Evolutionary conservation across 345 rosid species (phyloP).

Genomic region (Eucalyptus curtisii): DNA sequence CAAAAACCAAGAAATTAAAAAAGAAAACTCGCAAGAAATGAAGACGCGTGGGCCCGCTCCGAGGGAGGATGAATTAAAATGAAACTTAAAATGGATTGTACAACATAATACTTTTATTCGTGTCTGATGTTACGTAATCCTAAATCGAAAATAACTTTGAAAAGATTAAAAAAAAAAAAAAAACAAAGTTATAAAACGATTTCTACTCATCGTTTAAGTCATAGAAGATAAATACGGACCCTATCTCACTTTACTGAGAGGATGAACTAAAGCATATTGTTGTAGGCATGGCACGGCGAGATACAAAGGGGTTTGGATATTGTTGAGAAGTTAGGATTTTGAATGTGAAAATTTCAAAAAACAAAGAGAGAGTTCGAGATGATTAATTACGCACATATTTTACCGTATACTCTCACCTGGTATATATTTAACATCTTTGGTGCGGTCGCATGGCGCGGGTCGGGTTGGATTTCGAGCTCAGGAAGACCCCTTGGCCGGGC

Average conservation of each 20-base stretch:
- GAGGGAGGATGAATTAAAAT: background rate
- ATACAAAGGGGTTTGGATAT: background rate
- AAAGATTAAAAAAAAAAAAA: background rate
- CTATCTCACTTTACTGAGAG: fast-evolving
- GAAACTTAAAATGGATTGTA: too few species aligned
- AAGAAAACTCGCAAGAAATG: background rate
- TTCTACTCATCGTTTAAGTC: background rate
- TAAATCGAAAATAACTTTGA: background rate
- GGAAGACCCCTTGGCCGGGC: background rate
- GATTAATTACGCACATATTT: background rate
- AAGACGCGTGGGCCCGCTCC: background rate
- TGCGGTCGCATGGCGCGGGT: too few species aligned
- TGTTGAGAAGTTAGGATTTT: background rate
- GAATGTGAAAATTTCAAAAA: background rate
- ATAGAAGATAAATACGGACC: fast-evolving
- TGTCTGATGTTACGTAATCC: fast-evolving
- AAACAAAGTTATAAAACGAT: background rate
- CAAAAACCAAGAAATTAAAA: background rate
- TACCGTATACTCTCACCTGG: background rate
- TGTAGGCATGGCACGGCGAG: fast-evolving
- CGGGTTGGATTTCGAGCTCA: background rate
- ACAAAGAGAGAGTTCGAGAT: background rate
- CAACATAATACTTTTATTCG: background rate
- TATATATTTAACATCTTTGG: too few species aligned
- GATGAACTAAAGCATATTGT: background rate